Conservation (phyloP, 306 rosid genomes). For the Nissolia schottii region DNA sequence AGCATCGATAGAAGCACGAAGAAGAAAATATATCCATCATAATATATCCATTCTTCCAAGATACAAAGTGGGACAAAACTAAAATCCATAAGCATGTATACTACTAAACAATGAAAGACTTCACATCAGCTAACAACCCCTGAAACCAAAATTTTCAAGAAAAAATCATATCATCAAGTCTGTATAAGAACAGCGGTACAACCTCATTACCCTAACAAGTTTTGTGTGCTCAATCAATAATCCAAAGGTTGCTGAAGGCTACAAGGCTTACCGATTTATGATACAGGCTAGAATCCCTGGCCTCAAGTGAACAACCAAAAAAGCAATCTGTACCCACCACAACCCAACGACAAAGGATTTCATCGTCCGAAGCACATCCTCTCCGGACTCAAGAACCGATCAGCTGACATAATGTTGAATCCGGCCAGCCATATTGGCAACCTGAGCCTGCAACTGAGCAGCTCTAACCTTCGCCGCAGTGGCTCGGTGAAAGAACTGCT, state of each 20-base stretch:
- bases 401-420: constrained; percentile 47
- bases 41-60: constrained; percentile 22
- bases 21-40: background rate
- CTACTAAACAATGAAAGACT: constrained; percentile 11
- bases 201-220: constrained; percentile 6
- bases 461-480: constrained; percentile 69
- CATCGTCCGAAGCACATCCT: background rate
- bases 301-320: constrained; percentile 18
- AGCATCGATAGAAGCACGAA: background rate
- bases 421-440: constrained; percentile 75
- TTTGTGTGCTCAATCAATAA: background rate
- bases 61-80: constrained; percentile 27
- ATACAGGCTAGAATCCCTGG: constrained; percentile 25
- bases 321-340: constrained; percentile 22
- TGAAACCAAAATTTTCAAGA: constrained; percentile 24
- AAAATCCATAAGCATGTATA: constrained; percentile 26
- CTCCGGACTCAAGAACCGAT: background rate
- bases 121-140: constrained; percentile 1
- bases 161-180: constrained; percentile 21
- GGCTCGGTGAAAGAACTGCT: constrained; percentile 86
- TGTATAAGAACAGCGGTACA: constrained; percentile 23
- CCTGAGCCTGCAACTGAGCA: constrained; percentile 86
- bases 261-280: constrained; percentile 27
- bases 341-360: constrained; percentile 7
- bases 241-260: constrained; percentile 25